phyloP scores from a whole-genome alignment of 2,329 filamentous ascomycete species.

The Xylaria sp. region DNA sequence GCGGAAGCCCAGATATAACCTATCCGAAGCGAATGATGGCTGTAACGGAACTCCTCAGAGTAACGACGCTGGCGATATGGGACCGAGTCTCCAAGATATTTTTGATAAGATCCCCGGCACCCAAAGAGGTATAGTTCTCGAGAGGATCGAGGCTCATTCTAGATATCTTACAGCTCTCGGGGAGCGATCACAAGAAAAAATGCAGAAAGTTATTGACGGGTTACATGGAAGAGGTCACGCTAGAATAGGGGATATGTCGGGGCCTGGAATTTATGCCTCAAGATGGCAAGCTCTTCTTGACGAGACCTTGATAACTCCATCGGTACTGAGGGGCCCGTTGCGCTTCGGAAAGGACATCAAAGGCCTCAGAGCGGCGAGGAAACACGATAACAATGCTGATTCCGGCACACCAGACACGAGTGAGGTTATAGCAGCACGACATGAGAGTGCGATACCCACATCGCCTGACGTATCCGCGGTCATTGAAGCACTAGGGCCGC shows the following conservation, averaged over 20 bases:
- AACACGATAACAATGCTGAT: slow-evolving; percentile 45
- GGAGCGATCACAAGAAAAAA: slow-evolving; percentile 57
- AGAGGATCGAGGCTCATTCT: slow-evolving; percentile 64
- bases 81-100: slow-evolving; percentile 47
- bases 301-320: slow-evolving; percentile 70
- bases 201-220: slow-evolving; percentile 61
- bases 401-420: slow-evolving; percentile 35
- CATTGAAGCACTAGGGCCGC: slow-evolving; percentile 28
- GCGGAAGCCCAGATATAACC: slow-evolving; percentile 23
- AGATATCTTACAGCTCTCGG: slow-evolving; percentile 63
- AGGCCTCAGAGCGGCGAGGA: slow-evolving; percentile 49
- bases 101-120: slow-evolving; percentile 53
- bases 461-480: slow-evolving; percentile 48
- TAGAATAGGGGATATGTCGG: slow-evolving; percentile 49
- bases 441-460: slow-evolving; percentile 40
- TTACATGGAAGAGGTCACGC: slow-evolving; percentile 20
- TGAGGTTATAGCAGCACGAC: slow-evolving; percentile 35
- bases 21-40: neutral
- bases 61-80: slow-evolving; percentile 42
- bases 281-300: slow-evolving; percentile 76
- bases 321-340: slow-evolving; percentile 55
- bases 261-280: slow-evolving; percentile 74
- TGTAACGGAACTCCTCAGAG: neutral
- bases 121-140: slow-evolving; percentile 52
- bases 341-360: slow-evolving; percentile 60